Evolutionary conservation across 148 eudicot genomes (phyloP), one percentile per base, ranked within the genome.

Genomic region (Vaccinium macrocarpon): DNA sequence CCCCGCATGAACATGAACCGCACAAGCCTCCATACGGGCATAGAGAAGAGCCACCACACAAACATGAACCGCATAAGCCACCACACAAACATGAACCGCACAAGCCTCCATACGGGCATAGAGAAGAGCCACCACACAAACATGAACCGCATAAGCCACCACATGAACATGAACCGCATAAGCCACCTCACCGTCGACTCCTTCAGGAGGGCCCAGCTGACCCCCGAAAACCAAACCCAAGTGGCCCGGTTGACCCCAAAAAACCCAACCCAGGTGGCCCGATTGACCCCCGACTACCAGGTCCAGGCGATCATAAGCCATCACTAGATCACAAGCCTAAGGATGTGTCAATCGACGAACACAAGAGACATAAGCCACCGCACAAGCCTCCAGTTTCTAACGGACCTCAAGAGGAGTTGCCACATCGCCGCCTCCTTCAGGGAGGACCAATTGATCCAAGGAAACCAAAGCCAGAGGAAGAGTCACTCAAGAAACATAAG

Each of bases 101-200:
- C n/a, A n/a, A n/a, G n/a, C n/a, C n/a, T n/a, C n/a, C n/a, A 8
- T n/a, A 35, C 38, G 38, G 38, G 38, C 38, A 35, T 35, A 35
- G 38, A 35, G 38, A 74, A 16, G 51, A 42, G 77, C 77, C 77
- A 0, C 77, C 78, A 18, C 52, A 4, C 18, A 53, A 74, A n/a
- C 78, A 74, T 42, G 25, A 48, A 21, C 79, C 79, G 2, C 23
- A 59, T 9, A 38, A 74, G 51, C 51, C 78, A 1, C 23, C 73
- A n/a, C n/a, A n/a, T n/a, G n/a, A n/a, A n/a, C n/a, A n/a, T n/a
- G n/a, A n/a, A n/a, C 35, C 35, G 35, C 35, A 32, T 32, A 32
- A 32, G 35, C 35, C 1, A 1, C 35, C 35, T 19, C 76, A 72
- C 18, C 85, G 87, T 21, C 92, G 21, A 21, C 76, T 72, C 76